Percentiles rank a stretch among this genome's conserved stretches.
These are phyloP conservation scores for Kurtzmaniella quercitrusa DNA, from an alignment of 1,139 yeast species.

Conservation along the genomic window DNA sequence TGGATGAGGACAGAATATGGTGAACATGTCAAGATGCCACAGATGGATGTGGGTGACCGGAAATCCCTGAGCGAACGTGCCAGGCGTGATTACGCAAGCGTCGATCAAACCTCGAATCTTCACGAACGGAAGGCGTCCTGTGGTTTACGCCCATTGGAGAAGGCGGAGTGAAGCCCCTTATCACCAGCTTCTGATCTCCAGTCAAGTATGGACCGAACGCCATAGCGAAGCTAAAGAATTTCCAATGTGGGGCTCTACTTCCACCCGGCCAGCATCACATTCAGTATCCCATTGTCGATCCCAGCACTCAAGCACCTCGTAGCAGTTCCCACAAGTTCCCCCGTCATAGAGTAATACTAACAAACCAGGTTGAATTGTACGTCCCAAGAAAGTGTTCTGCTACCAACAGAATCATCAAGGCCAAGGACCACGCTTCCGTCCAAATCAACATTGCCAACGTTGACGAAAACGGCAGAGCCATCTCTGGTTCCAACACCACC, in stretches of 20 bases:
- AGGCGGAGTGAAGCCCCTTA: too few species aligned
- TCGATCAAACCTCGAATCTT: too few species aligned
- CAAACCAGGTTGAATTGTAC: conserved; percentile 92
- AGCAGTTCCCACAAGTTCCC: too few species aligned
- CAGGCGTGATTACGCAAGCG: too few species aligned
- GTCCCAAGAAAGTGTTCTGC: conserved; percentile 99
- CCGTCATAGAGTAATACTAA: conserved; percentile 21
- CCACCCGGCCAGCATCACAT: too few species aligned
- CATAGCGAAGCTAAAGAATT: too few species aligned
- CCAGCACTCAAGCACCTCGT: background rate
- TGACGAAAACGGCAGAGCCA: conserved; percentile 94
- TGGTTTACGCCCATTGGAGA: too few species aligned
- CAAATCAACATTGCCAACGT: conserved; percentile 59
- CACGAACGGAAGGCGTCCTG: too few species aligned
- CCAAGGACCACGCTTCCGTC: conserved; percentile 99
- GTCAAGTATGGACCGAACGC: too few species aligned
- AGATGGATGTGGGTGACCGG: background rate
- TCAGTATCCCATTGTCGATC: background rate
- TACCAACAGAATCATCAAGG: conserved; percentile 99
- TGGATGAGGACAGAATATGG: background rate
- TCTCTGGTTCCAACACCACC: conserved; percentile 87
- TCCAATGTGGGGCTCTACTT: too few species aligned
- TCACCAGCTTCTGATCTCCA: too few species aligned
- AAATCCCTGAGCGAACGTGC: too few species aligned
- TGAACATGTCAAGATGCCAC: background rate